Percentiles rank a stretch among this genome's conserved stretches.
Conservation (phyloP, 2,329 filamentous ascomycete genomes). For the Hymenoscyphus albidus region DNA sequence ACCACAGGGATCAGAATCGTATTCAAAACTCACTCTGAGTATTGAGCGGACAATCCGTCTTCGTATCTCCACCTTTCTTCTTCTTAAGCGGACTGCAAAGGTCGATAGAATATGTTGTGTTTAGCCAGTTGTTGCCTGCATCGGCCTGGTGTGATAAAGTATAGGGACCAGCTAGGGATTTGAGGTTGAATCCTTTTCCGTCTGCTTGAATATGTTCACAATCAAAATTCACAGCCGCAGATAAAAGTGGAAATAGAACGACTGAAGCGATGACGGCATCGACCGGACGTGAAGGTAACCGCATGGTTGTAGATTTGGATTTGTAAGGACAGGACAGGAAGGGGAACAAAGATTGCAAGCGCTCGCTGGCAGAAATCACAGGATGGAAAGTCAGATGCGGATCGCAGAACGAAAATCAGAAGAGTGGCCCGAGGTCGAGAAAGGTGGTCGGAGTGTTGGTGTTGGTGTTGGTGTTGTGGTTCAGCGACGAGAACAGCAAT, state of each 20-base stretch:
- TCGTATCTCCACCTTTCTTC: slow-evolving; percentile 49
- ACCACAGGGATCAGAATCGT: neutral
- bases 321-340: slow-evolving; percentile 6
- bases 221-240: slow-evolving; percentile 45
- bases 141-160: slow-evolving; percentile 58
- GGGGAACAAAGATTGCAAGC: neutral
- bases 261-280: slow-evolving; percentile 29
- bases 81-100: slow-evolving; percentile 66
- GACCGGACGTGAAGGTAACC: slow-evolving; percentile 23
- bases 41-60: slow-evolving; percentile 61
- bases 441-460: neutral
- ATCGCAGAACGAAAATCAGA: neutral
- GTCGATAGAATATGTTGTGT: slow-evolving; percentile 79
- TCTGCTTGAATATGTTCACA: slow-evolving; percentile 61
- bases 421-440: neutral
- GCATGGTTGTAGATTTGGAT: slow-evolving; percentile 23
- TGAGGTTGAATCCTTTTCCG: slow-evolving; percentile 60
- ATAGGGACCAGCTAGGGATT: slow-evolving; percentile 61
- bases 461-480: neutral
- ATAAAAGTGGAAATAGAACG: slow-evolving; percentile 30
- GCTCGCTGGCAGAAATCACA: neutral
- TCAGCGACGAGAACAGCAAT: neutral
- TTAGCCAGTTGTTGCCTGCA: slow-evolving; percentile 49
- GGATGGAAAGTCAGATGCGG: neutral
- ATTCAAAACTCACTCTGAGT: slow-evolving; percentile 55